These are phyloP conservation scores for Raffaelea arxii DNA, from an alignment of 2,329 filamentous ascomycete species.

Conservation along the genomic window DNA sequence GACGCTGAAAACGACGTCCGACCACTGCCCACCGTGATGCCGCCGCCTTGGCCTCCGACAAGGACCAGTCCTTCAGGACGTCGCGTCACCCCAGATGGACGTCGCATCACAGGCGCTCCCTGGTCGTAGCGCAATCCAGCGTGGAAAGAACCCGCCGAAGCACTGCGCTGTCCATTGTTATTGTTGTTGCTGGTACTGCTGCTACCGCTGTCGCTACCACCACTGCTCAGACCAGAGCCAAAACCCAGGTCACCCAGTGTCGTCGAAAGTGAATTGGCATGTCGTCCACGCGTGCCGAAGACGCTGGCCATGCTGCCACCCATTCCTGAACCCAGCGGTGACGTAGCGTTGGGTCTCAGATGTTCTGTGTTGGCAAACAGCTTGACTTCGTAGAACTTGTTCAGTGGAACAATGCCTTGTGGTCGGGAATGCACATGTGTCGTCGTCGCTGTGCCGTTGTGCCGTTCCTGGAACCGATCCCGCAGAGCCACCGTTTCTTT, in stretches of 20 bases:
- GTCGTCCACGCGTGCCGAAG: constrained; percentile 27
- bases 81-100: constrained; percentile 7
- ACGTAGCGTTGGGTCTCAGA: constrained; percentile 37
- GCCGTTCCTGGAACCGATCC: constrained; percentile 7
- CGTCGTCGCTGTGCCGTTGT: not conserved
- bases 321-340: constrained; percentile 16
- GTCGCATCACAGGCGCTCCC: not conserved
- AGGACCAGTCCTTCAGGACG: not conserved
- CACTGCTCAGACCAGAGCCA: constrained; percentile 29
- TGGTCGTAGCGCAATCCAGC: constrained; percentile 5
- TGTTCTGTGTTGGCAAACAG: constrained; percentile 69
- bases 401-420: constrained; percentile 31
- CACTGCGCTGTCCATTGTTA: constrained; percentile 12
- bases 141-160: constrained; percentile 13
- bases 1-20: constrained; percentile 20
- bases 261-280: constrained; percentile 31
- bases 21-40: constrained; percentile 30
- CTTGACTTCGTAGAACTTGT: constrained; percentile 62
- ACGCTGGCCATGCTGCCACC: constrained; percentile 20
- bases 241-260: constrained; percentile 13
- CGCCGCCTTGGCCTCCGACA: constrained; percentile 14
- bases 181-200: constrained; percentile 2
- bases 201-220: constrained; percentile 26
- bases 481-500: constrained; percentile 20
- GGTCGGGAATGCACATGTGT: constrained; percentile 4